These are phyloP conservation scores for Eremothecium coryli DNA, from an alignment of 1,139 yeast genomes.

Conservation along the genomic window DNA sequence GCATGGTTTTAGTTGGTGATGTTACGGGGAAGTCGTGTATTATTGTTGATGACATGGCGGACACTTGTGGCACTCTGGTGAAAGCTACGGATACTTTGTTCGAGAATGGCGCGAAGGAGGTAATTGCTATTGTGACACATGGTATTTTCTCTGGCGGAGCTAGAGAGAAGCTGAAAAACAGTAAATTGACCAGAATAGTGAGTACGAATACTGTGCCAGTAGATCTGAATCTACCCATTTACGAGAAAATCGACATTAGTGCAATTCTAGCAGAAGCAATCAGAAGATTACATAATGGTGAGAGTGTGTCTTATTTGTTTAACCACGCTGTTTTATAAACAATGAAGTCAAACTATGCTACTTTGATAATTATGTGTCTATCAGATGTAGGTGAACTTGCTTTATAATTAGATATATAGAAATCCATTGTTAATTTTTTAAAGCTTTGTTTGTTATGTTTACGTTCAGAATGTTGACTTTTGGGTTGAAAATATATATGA, in stretches of 20 bases:
- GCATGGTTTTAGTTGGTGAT: constrained; percentile 76
- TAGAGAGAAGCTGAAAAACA: constrained; percentile 48
- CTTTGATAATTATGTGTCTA: too few relatives aligned
- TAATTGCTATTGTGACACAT: constrained; percentile 69
- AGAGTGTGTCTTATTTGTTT: constrained; percentile 68
- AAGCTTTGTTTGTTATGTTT: too few relatives aligned
- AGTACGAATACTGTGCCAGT: constrained; percentile 75
- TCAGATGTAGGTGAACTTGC: too few relatives aligned
- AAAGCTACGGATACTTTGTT: constrained; percentile 51
- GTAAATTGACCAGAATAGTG: constrained; percentile 53
- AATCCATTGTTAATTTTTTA: too few relatives aligned
- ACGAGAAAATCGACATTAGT: constrained; percentile 62
- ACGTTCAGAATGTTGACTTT: too few relatives aligned
- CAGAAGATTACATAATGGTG: constrained; percentile 76
- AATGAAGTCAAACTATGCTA: neutral
- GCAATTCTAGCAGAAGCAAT: constrained; percentile 72
- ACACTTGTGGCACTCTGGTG: constrained; percentile 72
- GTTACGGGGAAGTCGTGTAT: constrained; percentile 62
- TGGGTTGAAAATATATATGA: too few relatives aligned
- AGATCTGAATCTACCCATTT: constrained; percentile 48
- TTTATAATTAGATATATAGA: too few relatives aligned
- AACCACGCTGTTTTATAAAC: constrained; percentile 30
- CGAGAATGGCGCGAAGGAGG: constrained; percentile 66
- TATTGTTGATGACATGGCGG: constrained; percentile 76
- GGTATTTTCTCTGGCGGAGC: constrained; percentile 73